Evolutionary conservation across 202 grass and related monocot species (phyloP), one percentile per base, ranked within the genome.

Genomic region (Thinopyrum obtusiflorum): DNA sequence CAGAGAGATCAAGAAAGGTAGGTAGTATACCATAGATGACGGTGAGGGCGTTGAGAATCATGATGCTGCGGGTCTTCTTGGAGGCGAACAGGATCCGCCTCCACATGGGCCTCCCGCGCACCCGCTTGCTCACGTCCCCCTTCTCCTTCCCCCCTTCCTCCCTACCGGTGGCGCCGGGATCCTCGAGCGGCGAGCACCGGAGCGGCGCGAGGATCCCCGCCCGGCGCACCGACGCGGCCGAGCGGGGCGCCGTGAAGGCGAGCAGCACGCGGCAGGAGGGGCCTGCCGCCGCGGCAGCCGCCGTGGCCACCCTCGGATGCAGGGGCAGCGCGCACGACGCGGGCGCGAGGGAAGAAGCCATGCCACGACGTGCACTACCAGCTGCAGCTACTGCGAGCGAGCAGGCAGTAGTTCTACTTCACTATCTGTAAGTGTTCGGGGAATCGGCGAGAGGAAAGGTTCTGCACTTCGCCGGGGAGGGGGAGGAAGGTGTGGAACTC

Each of bases 61-160:
- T 94, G 61, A 96, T 91, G 77, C 96, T 98, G 27, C 89, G 92
- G 32, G 92, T 93, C 86, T 96, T 98, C 90, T 88, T 96, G 25
- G 96, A 98, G 26, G 96, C 90, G 65, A 98, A 98, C 42, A 95
- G 83, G 86, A 98, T 98, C 68, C 91, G 89, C 79, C 85, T 89
- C 93, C 93, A 98, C 62, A 95, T 46, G 18, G 88, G 91, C 61
- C 93, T 82, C 9, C 86, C 46, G 40, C 82, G n/a, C 6, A 37
- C 33, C 29, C 39, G 35, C 87, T 84, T 83, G 17, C 20, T 46
- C 85, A 77, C 64, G 42, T 33, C 57, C 25, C 40, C 80, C 62
- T 67, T 74, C 60, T 68, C 74, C 66, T 79, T 62, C 31, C 23
- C 42, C 18, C 27, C 35, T 39, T 70, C 82, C 29, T 81, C 61